Conservation (phyloP, 768 basidiomycete genomes). For the Tulasnella sp. region DNA sequence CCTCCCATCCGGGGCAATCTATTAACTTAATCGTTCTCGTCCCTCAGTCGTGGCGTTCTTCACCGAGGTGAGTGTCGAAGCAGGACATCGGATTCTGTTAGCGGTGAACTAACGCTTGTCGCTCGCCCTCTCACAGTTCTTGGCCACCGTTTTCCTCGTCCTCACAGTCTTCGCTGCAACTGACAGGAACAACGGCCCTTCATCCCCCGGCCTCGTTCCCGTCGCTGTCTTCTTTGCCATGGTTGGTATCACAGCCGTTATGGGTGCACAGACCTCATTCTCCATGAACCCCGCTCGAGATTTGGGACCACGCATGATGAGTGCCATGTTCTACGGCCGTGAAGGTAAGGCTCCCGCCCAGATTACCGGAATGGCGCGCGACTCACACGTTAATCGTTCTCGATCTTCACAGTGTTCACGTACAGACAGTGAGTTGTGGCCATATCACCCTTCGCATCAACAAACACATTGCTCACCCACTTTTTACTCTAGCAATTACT, state of each 20-base stretch:
- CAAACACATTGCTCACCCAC: conserved; percentile 18
- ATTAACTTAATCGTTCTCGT: background rate
- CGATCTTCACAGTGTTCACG: conserved; percentile 9
- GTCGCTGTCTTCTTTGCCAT: conserved; percentile 49
- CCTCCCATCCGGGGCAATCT: background rate
- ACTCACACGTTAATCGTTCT: background rate
- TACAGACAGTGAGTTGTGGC: conserved; percentile 13
- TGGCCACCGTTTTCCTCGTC: conserved; percentile 48
- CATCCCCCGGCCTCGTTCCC: conserved; percentile 46
- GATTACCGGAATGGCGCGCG: background rate
- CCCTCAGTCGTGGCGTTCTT: conserved; percentile 39
- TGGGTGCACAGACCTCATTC: conserved; percentile 60
- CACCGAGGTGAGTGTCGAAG: conserved; percentile 3
- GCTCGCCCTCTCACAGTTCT: conserved; percentile 35
- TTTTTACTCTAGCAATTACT: conserved; percentile 45
- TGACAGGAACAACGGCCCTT: conserved; percentile 46
- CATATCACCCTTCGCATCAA: background rate
- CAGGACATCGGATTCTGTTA: background rate
- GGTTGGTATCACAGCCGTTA: conserved; percentile 48
- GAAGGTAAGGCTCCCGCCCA: conserved; percentile 37
- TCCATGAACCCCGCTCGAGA: conserved; percentile 68
- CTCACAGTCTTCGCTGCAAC: conserved; percentile 46
- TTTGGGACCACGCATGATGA: conserved; percentile 59
- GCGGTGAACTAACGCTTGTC: background rate
- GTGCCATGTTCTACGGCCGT: conserved; percentile 44